A percentile compares a stretch with the other conserved stretches of the same genome.
Conservation (phyloP, 441 rosid genomes). For the Brassica balearica region DNA sequence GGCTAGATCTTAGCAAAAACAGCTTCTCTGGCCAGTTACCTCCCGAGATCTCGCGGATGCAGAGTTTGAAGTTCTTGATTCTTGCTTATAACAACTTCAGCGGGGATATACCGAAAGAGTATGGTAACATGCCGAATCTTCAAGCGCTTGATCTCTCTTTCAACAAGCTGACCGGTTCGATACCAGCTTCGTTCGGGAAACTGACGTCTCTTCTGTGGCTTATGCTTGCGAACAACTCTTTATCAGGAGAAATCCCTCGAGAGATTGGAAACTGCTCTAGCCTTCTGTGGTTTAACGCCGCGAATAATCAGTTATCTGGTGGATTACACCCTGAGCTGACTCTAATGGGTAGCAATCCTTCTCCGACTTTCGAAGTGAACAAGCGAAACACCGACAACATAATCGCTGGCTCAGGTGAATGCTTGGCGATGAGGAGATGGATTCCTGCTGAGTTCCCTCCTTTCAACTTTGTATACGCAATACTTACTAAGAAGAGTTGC, state of each 20-base stretch:
- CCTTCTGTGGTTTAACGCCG: constrained; percentile 85
- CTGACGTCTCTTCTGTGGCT: constrained; percentile 81
- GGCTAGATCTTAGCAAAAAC: constrained; percentile 82
- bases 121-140: constrained; percentile 59
- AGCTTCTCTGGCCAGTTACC: constrained; percentile 74
- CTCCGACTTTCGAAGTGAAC: constrained; percentile 59
- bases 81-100: constrained; percentile 69
- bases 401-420: constrained; percentile 75
- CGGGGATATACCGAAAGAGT: constrained; percentile 71
- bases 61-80: constrained; percentile 61
- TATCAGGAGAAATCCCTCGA: constrained; percentile 67
- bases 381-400: constrained; percentile 35
- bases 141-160: constrained; percentile 90
- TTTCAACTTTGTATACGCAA: constrained; percentile 67
- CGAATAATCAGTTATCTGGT: constrained; percentile 78
- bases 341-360: constrained; percentile 64
- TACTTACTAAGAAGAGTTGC: constrained; percentile 78
- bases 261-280: constrained; percentile 80
- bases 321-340: constrained; percentile 60
- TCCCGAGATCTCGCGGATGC: constrained; percentile 57
- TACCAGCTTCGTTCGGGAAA: constrained; percentile 74
- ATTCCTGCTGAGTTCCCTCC: constrained; percentile 95
- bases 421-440: constrained; percentile 85
- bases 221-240: constrained; percentile 82
- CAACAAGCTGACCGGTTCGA: constrained; percentile 65